Conservation (phyloP, 2,329 filamentous ascomycete species). For the Beauveria caledonica region DNA sequence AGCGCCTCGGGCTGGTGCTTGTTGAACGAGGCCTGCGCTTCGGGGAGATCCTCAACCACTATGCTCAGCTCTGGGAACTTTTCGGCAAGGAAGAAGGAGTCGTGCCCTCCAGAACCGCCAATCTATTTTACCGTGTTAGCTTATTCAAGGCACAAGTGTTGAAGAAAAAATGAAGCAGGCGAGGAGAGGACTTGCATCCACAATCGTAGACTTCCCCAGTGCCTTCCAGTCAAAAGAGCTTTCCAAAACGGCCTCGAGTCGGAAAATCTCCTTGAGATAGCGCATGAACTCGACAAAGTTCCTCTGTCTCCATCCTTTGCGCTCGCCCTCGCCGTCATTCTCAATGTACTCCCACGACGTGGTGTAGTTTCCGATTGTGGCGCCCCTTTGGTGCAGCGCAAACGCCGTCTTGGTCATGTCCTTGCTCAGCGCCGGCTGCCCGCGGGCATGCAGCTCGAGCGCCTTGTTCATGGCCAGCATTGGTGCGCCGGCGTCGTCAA, state of each 20-base stretch:
- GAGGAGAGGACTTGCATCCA: constrained; percentile 28
- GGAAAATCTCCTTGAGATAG: constrained; percentile 32
- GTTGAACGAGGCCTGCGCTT: constrained; percentile 27
- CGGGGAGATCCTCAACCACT: constrained; percentile 36
- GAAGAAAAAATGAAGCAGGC: neutral
- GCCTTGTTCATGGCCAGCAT: constrained; percentile 27
- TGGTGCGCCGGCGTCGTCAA: constrained; percentile 30
- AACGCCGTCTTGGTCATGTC: constrained; percentile 30
- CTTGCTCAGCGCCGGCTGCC: constrained; percentile 23
- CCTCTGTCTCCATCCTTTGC: constrained; percentile 29
- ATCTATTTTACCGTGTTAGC: constrained; percentile 20
- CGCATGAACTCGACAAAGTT: constrained; percentile 33
- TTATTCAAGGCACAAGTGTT: too few relatives aligned
- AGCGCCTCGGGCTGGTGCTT: constrained; percentile 27
- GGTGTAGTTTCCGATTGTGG: constrained; percentile 21
- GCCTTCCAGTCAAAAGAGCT: constrained; percentile 28
- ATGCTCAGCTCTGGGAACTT: constrained; percentile 33
- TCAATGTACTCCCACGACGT: constrained; percentile 33
- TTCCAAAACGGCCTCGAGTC: constrained; percentile 26
- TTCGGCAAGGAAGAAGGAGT: constrained; percentile 31
- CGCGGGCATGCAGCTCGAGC: constrained; percentile 24
- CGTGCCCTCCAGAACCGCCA: constrained; percentile 35
- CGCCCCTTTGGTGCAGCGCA: constrained; percentile 26
- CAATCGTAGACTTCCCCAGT: constrained; percentile 27
- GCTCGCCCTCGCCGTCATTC: constrained; percentile 31